A percentile compares a stretch with the other conserved stretches of the same genome.
phyloP scores from a whole-genome alignment of 2,329 filamentous ascomycete genomes.

The Fusarium pseudograminearum region DNA sequence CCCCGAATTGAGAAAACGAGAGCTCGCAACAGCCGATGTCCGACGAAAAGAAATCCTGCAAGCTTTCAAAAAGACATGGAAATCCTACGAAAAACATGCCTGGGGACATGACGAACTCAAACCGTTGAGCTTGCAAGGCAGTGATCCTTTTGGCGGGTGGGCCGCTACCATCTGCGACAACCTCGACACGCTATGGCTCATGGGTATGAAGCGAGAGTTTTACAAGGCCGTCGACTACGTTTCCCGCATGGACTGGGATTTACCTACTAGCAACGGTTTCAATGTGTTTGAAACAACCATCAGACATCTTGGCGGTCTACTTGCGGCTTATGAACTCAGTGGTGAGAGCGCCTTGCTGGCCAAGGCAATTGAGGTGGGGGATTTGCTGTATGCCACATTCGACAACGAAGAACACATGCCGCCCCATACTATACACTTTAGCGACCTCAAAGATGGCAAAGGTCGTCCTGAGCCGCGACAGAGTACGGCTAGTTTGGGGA shows the following conservation, averaged over 20 bases:
- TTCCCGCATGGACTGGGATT: conserved; percentile 60
- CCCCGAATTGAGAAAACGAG: conserved; percentile 27
- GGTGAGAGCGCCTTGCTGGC: conserved; percentile 63
- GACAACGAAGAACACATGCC: conserved; percentile 76
- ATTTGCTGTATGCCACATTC: conserved; percentile 72
- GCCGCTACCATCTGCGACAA: conserved; percentile 72
- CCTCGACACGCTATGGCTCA: conserved; percentile 75
- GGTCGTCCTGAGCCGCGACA: conserved; percentile 49
- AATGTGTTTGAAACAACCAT: conserved; percentile 78
- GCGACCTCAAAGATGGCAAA: conserved; percentile 52
- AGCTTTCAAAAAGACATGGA: conserved; percentile 66
- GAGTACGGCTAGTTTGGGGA: conserved; percentile 60
- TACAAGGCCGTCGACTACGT: conserved; percentile 68
- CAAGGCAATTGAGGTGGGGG: conserved; percentile 72
- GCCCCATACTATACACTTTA: conserved; percentile 58
- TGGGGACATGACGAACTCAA: conserved; percentile 72
- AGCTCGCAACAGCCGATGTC: conserved; percentile 14
- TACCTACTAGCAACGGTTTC: conserved; percentile 58
- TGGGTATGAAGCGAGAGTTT: conserved; percentile 73
- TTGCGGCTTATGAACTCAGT: conserved; percentile 76
- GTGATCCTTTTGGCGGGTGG: conserved; percentile 71
- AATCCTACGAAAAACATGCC: conserved; percentile 68
- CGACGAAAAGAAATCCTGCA: conserved; percentile 57
- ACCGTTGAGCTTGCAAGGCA: conserved; percentile 62
- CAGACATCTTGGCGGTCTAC: conserved; percentile 73